These are phyloP conservation scores for Penicillium aurantiogriseum DNA, from an alignment of 2,329 filamentous ascomycete species.

Conservation along the genomic window DNA sequence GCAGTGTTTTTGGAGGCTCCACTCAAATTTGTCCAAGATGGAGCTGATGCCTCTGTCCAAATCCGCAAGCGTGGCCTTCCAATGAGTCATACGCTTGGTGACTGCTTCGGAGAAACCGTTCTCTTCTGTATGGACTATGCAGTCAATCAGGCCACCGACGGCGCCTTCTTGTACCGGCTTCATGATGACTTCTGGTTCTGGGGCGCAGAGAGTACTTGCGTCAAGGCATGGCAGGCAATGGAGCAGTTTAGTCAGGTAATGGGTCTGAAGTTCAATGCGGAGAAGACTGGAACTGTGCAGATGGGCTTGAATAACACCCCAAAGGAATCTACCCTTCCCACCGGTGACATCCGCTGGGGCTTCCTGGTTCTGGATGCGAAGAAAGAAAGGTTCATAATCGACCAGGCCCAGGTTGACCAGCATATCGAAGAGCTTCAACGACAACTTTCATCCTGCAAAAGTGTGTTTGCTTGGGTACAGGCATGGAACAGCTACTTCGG, in stretches of 20 bases:
- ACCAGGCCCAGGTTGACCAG: slow-evolving; percentile 57
- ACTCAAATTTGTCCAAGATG: slow-evolving; percentile 57
- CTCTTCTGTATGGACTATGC: slow-evolving; percentile 66
- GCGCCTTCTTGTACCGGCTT: slow-evolving; percentile 58
- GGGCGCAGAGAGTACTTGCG: slow-evolving; percentile 55
- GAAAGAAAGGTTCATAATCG: slow-evolving; percentile 58
- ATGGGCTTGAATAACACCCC: slow-evolving; percentile 29
- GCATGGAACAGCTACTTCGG: slow-evolving; percentile 60
- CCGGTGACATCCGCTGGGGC: slow-evolving; percentile 58
- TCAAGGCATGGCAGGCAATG: slow-evolving; percentile 60
- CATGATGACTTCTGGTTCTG: slow-evolving; percentile 69
- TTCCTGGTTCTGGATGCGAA: slow-evolving; percentile 57
- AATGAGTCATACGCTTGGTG: slow-evolving; percentile 58
- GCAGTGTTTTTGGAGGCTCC: slow-evolving; percentile 58
- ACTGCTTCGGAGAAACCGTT: slow-evolving; percentile 59
- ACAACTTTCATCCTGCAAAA: slow-evolving; percentile 57
- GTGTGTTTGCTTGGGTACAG: slow-evolving; percentile 59
- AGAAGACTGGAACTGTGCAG: slow-evolving; percentile 56
- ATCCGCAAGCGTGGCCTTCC: slow-evolving; percentile 58
- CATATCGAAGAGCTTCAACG: slow-evolving; percentile 60
- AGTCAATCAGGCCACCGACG: slow-evolving; percentile 58
- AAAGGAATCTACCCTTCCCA: slow-evolving; percentile 41
- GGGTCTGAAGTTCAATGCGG: slow-evolving; percentile 58
- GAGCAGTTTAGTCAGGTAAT: slow-evolving; percentile 55
- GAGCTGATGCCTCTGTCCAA: slow-evolving; percentile 44